A percentile compares a stretch with the other conserved stretches of the same genome.
These are phyloP conservation scores for Hypholoma sublateritium DNA, from an alignment of 768 basidiomycete species.

Conservation along the genomic window DNA sequence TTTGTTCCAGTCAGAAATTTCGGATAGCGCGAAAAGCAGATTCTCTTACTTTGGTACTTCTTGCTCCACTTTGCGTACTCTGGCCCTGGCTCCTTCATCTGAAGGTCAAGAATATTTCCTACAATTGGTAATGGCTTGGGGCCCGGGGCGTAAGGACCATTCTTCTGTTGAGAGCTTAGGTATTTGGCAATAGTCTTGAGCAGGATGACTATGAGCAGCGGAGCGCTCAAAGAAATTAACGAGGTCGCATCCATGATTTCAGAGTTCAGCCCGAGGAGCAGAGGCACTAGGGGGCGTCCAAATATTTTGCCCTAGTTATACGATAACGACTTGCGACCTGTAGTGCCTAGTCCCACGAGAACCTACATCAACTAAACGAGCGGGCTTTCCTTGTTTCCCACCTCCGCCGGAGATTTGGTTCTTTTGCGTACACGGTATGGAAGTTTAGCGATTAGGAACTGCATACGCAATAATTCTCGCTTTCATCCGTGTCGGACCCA, in stretches of 20 bases:
- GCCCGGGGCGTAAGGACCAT: constrained; percentile 16
- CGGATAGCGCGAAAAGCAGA: background rate
- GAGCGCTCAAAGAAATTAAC: background rate
- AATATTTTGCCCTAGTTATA: background rate
- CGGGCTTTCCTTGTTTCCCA: too few species aligned
- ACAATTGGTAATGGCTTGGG: constrained; percentile 26
- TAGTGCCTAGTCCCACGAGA: too few species aligned
- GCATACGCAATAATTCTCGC: too few species aligned
- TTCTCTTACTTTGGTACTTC: constrained; percentile 13
- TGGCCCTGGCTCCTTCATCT: background rate
- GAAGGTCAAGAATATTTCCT: constrained; percentile 18
- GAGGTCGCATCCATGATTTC: background rate
- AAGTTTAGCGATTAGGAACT: too few species aligned
- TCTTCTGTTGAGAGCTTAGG: background rate
- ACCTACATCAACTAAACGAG: too few species aligned
- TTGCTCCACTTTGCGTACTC: constrained; percentile 15
- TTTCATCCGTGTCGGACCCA: too few species aligned
- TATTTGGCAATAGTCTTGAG: background rate
- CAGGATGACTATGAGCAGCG: background rate
- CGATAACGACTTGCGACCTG: too few species aligned
- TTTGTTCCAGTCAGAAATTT: background rate
- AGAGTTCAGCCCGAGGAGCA: background rate
- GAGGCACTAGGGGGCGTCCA: background rate
- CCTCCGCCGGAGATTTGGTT: too few species aligned
- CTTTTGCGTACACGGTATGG: too few species aligned